Evolutionary conservation across 768 basidiomycete species (phyloP), one percentile per base, ranked within the genome.

Genomic region (Suillus subaureus): DNA sequence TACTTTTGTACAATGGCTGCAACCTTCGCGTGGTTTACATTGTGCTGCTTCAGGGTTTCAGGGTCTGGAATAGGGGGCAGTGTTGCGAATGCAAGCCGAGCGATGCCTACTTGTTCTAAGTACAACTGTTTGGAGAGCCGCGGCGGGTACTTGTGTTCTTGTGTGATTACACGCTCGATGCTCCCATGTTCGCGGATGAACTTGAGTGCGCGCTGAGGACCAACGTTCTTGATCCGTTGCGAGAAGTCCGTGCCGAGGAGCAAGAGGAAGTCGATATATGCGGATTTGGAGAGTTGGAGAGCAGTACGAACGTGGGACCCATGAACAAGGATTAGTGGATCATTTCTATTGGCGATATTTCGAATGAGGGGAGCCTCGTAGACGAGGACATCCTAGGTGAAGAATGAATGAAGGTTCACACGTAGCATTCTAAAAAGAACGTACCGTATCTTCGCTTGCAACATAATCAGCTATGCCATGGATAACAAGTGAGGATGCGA

Each of bases 221-320:
- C 96, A 1, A 97, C 81, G 66, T 90, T 88, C 64, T 86, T 90
- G 65, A 97, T 92, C 6, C 96, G 87, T 55, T 89, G 87, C 0
- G 93, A 90, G 70, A 97, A 96, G 76, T 97, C 96, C 2, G 95
- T 97, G 13, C 96, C 96, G 12, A 96, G 84, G 7, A 97, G 82
- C 61, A 97, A 85, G 0, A 87, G 89, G 76, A 97, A 95, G 77
- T 97, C 96, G 70, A 97, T 75, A 75, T 85, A 96, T 60, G 85
- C 74, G 0, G 80, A 71, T 9, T 82, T 83, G 68, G 84, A 79
- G 33, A 97, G 85, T 13, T 80, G 73, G 42, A 94, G 84, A 8
- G 79, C 79, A 0, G 75, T 66, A 11, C 89, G 90, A 23, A 95
- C 80, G 4, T 88, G 83, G 1, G 82, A 69, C 6, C 92, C 93